These are phyloP conservation scores for Hygrophoropsis aurantiaca DNA, from an alignment of 768 basidiomycete genomes.

Conservation along the genomic window DNA sequence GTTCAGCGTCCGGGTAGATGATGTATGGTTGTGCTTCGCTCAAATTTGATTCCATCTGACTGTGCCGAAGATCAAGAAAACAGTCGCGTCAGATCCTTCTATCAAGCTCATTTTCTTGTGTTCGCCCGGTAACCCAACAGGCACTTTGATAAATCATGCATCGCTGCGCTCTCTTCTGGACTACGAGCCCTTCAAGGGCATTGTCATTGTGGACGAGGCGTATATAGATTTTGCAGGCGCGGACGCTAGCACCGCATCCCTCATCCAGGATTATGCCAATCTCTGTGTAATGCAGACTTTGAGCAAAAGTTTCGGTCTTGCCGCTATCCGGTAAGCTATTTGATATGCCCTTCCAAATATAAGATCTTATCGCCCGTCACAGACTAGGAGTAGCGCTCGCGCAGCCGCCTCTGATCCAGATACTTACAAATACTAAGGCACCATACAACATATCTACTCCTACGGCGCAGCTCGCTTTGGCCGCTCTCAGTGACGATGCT, in stretches of 20 bases:
- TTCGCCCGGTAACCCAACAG: slow-evolving; percentile 97
- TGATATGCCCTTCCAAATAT: not conserved
- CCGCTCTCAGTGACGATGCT: slow-evolving; percentile 71
- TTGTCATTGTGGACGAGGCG: slow-evolving; percentile 94
- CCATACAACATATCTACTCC: slow-evolving; percentile 96
- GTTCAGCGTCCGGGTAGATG: slow-evolving; percentile 74
- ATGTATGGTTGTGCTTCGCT: slow-evolving; percentile 46
- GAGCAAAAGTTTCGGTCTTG: slow-evolving; percentile 94
- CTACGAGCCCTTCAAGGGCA: slow-evolving; percentile 81
- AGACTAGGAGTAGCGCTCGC: slow-evolving; percentile 91
- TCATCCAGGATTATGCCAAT: slow-evolving; percentile 83
- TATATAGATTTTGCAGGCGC: slow-evolving; percentile 89
- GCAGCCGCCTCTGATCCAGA: slow-evolving; percentile 85
- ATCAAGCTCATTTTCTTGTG: slow-evolving; percentile 95
- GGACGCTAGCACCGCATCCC: slow-evolving; percentile 59
- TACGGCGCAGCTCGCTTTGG: slow-evolving; percentile 77
- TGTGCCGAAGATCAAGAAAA: slow-evolving; percentile 62
- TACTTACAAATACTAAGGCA: slow-evolving; percentile 93
- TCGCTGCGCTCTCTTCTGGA: slow-evolving; percentile 71
- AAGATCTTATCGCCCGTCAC: not conserved
- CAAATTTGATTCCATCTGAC: not conserved
- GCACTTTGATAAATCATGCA: slow-evolving; percentile 75
- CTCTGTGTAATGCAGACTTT: slow-evolving; percentile 95
- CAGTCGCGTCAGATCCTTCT: slow-evolving; percentile 63
- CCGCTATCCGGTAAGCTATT: slow-evolving; percentile 86